These are phyloP conservation scores for Fusarium pseudograminearum DNA, from an alignment of 2,329 filamentous ascomycete species.

Conservation along the genomic window DNA sequence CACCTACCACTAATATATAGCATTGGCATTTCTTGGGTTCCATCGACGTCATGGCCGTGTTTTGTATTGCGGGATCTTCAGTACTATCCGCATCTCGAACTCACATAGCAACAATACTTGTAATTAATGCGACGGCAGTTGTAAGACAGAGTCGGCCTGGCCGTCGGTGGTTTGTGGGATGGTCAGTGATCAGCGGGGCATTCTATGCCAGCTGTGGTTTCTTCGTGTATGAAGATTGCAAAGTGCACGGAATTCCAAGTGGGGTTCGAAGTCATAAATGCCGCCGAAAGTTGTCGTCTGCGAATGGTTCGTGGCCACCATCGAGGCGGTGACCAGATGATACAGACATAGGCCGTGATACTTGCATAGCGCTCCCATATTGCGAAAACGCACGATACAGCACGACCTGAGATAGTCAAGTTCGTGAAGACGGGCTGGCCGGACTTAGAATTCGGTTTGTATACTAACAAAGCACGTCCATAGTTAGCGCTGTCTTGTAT, in stretches of 20 bases:
- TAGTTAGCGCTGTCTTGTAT: constrained; percentile 36
- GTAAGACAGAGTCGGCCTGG: constrained; percentile 43
- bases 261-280: background rate
- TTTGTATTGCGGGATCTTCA: constrained; percentile 21
- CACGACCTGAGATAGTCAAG: background rate
- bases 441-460: constrained; percentile 2
- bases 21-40: constrained; percentile 24
- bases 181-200: constrained; percentile 39
- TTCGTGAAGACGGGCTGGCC: constrained; percentile 6
- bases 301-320: background rate
- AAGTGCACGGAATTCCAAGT: background rate
- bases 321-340: background rate
- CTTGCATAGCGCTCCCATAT: constrained; percentile 12
- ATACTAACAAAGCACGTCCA: constrained; percentile 12
- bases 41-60: constrained; percentile 24
- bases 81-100: constrained; percentile 15
- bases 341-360: background rate
- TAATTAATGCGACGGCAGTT: constrained; percentile 24
- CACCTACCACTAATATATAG: constrained; percentile 14
- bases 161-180: constrained; percentile 38
- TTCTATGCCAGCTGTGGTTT: constrained; percentile 6
- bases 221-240: constrained; percentile 7
- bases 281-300: background rate
- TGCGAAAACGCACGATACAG: background rate
- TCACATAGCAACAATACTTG: constrained; percentile 12